A percentile compares a stretch with the other conserved stretches of the same genome.
Conservation (phyloP, 352 stramenopile genomes). For the Pythium phragmitis region DNA sequence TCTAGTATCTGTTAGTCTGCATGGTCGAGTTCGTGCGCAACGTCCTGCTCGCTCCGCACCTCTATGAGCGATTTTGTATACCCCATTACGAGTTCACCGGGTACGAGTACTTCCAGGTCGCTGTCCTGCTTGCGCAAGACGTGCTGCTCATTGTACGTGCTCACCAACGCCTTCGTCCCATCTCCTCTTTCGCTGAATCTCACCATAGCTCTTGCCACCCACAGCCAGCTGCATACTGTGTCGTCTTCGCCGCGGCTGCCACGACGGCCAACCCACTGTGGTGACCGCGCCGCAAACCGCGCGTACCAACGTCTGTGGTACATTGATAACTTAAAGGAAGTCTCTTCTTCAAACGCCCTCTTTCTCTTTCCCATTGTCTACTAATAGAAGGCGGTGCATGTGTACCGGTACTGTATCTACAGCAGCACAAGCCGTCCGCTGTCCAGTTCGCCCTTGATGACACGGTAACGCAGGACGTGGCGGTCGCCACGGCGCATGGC, state of each 20-base stretch:
- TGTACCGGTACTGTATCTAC: conserved; percentile 3
- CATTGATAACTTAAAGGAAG: conserved; percentile 18
- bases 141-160: conserved; percentile 65
- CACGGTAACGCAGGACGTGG: conserved; percentile 73
- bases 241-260: conserved; percentile 65
- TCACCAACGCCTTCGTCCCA: neutral
- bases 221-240: conserved; percentile 62
- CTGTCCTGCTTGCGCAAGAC: conserved; percentile 59
- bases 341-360: neutral
- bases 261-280: conserved; percentile 59
- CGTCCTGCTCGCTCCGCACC: conserved; percentile 58
- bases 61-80: conserved; percentile 60
- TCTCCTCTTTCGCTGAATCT: neutral
- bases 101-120: conserved; percentile 81
- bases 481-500: conserved; percentile 58
- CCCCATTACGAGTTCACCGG: conserved; percentile 53
- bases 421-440: conserved; percentile 56
- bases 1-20: conserved; percentile 66
- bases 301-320: conserved; percentile 5
- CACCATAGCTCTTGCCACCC: neutral
- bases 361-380: neutral
- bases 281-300: conserved; percentile 24
- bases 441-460: conserved; percentile 55
- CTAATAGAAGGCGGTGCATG: neutral
- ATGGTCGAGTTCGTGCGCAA: conserved; percentile 72